Conservation (phyloP, 768 basidiomycete species). For the Tubosaeta brunneosetosa region DNA sequence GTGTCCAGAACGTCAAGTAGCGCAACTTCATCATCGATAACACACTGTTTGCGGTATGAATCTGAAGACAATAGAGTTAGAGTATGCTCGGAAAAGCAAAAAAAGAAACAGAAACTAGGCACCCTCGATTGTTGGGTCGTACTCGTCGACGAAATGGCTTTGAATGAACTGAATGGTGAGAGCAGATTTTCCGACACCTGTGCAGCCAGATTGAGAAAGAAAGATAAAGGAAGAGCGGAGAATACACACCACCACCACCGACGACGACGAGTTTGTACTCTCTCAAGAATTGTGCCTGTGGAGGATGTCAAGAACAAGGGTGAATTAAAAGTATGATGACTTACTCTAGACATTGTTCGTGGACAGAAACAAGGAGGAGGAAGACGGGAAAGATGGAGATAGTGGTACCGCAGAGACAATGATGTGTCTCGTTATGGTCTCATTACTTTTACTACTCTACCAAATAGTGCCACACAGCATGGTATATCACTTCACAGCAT, state of each 20-base stretch:
- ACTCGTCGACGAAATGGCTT: slow-evolving; percentile 89
- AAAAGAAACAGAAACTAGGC: slow-evolving; percentile 8
- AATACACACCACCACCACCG: slow-evolving; percentile 83
- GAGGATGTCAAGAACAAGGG: neutral
- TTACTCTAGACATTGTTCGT: slow-evolving; percentile 29
- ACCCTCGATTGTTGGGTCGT: slow-evolving; percentile 95
- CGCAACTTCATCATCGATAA: slow-evolving; percentile 98
- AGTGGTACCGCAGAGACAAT: slow-evolving; percentile 2
- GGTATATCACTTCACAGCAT: neutral
- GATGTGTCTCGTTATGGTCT: slow-evolving; percentile 9
- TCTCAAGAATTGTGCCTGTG: slow-evolving; percentile 80
- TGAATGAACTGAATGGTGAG: slow-evolving; percentile 99
- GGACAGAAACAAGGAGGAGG: neutral
- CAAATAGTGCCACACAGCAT: slow-evolving; percentile 25
- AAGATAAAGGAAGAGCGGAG: slow-evolving; percentile 27
- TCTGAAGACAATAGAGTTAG: slow-evolving; percentile 41
- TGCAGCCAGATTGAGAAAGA: neutral
- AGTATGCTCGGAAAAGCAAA: neutral
- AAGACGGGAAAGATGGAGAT: slow-evolving; percentile 12
- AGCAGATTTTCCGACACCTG: slow-evolving; percentile 72
- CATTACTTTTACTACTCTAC: slow-evolving; percentile 2
- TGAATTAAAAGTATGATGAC: neutral
- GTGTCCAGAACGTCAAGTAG: slow-evolving; percentile 95
- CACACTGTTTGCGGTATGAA: slow-evolving; percentile 95
- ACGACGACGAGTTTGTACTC: slow-evolving; percentile 99